These are phyloP conservation scores for Takashimella tepidaria DNA, from an alignment of 1,284 basidiomycete genomes.

Conservation along the genomic window DNA sequence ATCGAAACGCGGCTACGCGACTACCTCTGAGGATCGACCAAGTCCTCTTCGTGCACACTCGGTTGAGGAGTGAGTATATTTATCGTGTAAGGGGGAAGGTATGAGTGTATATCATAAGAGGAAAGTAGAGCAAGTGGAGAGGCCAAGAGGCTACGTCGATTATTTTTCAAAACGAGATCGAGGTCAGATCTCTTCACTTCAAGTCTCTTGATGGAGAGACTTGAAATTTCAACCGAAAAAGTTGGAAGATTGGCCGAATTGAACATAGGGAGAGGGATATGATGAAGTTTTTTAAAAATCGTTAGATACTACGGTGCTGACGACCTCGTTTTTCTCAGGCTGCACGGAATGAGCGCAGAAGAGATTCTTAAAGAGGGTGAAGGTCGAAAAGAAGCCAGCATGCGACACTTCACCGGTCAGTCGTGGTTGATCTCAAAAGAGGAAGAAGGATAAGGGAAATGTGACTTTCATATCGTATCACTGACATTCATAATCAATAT, in stretches of 20 bases:
- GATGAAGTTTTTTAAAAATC: no score
- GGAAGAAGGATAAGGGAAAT: neutral
- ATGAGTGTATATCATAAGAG: neutral
- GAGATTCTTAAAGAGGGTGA: slow-evolving; percentile 74
- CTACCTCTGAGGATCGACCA: slow-evolving; percentile 60
- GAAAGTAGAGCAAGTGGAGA: neutral
- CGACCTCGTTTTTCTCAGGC: no score
- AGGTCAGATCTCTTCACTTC: slow-evolving; percentile 2
- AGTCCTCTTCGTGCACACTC: slow-evolving; percentile 37
- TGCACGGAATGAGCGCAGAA: slow-evolving; percentile 69
- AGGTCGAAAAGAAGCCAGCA: slow-evolving; percentile 66
- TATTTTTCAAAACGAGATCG: neutral
- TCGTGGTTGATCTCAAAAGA: neutral
- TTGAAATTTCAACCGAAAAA: slow-evolving; percentile 11
- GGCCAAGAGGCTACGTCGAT: no score
- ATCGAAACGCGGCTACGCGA: slow-evolving; percentile 5
- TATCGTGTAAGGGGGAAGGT: neutral
- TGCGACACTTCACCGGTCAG: slow-evolving; percentile 87
- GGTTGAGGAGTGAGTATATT: slow-evolving; percentile 45
- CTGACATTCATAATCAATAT: neutral
- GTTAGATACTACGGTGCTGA: no score
- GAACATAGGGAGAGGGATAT: no score
- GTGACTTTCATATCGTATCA: neutral
- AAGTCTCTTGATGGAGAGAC: neutral
- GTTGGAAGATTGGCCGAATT: no score